These are phyloP conservation scores for Cyberlindnera veronae DNA, from an alignment of 805 yeast species.

Conservation along the genomic window DNA sequence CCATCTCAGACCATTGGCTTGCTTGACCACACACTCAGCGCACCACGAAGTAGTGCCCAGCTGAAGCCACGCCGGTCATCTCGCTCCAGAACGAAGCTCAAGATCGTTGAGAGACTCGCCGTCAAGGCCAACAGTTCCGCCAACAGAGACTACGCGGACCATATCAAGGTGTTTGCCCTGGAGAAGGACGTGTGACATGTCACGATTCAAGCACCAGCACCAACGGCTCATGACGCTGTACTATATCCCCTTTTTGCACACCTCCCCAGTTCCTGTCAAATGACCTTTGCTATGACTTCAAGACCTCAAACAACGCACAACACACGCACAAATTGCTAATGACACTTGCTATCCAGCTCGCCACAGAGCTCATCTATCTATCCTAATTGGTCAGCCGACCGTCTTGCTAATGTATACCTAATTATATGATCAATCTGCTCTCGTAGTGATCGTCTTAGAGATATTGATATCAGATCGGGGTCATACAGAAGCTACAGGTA, in stretches of 20 bases:
- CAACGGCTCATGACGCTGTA: not conserved
- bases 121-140: not conserved
- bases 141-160: constrained; percentile 6
- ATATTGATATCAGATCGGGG: too few relatives aligned
- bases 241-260: not conserved
- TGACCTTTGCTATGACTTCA: too few relatives aligned
- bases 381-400: too few relatives aligned
- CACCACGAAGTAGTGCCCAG: not conserved
- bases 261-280: too few relatives aligned
- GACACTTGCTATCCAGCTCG: too few relatives aligned
- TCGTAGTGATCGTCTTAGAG: too few relatives aligned
- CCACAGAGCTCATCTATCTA: too few relatives aligned
- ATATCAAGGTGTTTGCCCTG: constrained; percentile 10
- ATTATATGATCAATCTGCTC: too few relatives aligned
- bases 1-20: not conserved
- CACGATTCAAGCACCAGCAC: not conserved
- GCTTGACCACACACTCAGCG: not conserved
- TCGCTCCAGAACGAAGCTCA: constrained; percentile 2
- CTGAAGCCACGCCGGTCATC: not conserved
- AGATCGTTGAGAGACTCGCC: constrained; percentile 6
- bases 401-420: too few relatives aligned
- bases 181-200: constrained; percentile 3
- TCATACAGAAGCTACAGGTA: too few relatives aligned
- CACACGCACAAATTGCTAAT: too few relatives aligned
- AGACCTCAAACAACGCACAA: too few relatives aligned